Percentiles rank a stretch among this genome's conserved stretches.
These are phyloP conservation scores for Aspergillus neotritici DNA, from an alignment of 2,329 filamentous ascomycete species.

Conservation along the genomic window DNA sequence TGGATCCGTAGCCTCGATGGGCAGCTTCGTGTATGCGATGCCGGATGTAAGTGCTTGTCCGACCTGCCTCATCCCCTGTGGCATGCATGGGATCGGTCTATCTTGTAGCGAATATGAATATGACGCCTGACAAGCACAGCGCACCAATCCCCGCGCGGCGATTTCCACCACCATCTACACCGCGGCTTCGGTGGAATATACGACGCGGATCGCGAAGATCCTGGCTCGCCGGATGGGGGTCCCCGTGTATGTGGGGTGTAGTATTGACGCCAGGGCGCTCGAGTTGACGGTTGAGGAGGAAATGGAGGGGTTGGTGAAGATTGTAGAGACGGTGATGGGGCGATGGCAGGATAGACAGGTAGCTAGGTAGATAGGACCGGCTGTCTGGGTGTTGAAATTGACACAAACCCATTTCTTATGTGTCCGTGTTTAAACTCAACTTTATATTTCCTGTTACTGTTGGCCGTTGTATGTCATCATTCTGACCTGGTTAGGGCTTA, in stretches of 20 bases:
- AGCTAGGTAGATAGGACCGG: too few species aligned
- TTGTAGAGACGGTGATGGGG: constrained; percentile 63
- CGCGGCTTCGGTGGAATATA: constrained; percentile 74
- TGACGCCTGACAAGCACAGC: constrained; percentile 23
- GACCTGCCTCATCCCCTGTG: not conserved
- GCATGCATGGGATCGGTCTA: too few species aligned
- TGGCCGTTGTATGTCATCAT: too few species aligned
- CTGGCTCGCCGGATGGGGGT: constrained; percentile 65
- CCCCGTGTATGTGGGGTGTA: constrained; percentile 88
- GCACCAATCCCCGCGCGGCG: constrained; percentile 47
- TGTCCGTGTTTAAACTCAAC: not conserved
- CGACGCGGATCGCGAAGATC: constrained; percentile 75
- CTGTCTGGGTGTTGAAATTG: too few species aligned
- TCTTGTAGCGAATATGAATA: too few species aligned
- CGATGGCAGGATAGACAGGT: constrained; percentile 29
- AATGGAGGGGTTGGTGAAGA: constrained; percentile 75
- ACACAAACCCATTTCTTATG: too few species aligned
- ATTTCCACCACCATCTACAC: constrained; percentile 70
- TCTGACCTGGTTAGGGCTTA: too few species aligned
- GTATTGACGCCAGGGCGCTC: constrained; percentile 68
- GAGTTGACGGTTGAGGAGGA: constrained; percentile 87
- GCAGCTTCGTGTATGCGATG: constrained; percentile 89
- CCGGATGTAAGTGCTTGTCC: constrained; percentile 62
- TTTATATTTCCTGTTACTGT: too few species aligned
- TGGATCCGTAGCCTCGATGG: constrained; percentile 52